Base-by-base conservation (phyloP, 2,329 filamentous ascomycete genomes). In the Mollisiaceae sp. region DNA sequence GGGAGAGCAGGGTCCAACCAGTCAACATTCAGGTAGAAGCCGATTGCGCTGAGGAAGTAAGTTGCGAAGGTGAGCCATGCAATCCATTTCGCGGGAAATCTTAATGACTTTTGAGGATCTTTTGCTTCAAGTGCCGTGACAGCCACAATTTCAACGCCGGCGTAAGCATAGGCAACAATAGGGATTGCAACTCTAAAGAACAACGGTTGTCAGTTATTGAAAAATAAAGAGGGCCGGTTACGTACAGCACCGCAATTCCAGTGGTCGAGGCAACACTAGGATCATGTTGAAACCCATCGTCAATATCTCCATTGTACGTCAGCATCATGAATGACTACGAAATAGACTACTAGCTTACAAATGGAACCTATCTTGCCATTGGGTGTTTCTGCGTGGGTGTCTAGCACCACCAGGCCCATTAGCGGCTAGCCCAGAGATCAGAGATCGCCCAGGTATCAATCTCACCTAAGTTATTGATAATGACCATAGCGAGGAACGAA, bases 71-170 rank as follows among this genome's bases (percentile, higher is more conserved):
- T 71, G 22, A 65, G n/a, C n/a, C 39, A 65, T 9, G 74, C 72
- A 3, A 76, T 77, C 57, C 69, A 73, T n/a, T 71, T 74, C 4
- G 75, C 72, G 0, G 76, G 74, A 22, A 73, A 73, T 56, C 72
- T 74, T 60, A 15, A 71, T 18, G 54, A 59, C 38, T 36, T 60
- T 41, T 41, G 55, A 12, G 70, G 69, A 20, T 70, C 64, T 35
- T 68, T 67, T n/a, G 76, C 77, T 67, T 78, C 77, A 12, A 78
- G 68, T 1, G 77, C 77, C 9, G 75, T 77, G 4, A 76, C 73
- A 0, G 77, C 74, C 0, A 76, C 70, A 3, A 77, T 73, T 52
- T 78, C 77, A 11, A 78, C 71, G 0, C 77, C 77, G 14, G 75
- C 68, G 47, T 73, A 78, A 15, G 75, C 71, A 20, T 75, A 78